Evolutionary conservation across 1,284 basidiomycete species (phyloP), one percentile per base, ranked within the genome.

Genomic region (Irpex sp.): DNA sequence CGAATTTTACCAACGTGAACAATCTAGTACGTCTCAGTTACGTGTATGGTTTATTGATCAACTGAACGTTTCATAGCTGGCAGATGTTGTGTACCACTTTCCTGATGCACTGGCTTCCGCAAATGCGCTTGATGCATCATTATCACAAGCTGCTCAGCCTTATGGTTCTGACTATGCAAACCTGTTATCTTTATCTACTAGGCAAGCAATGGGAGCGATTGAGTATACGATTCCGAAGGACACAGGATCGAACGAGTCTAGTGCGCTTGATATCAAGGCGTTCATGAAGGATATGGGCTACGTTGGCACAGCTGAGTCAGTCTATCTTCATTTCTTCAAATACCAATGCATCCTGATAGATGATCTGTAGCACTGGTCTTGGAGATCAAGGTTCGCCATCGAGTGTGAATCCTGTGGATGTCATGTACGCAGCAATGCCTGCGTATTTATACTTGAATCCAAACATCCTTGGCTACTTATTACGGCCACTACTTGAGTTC

Each of bases 371-470:
- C 26, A 26, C 26, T 26, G 26, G 26, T 26, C 26, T 26, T 26
- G 26, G 26, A 26, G 26, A 26, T 26, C 26, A 26, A 26, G 26
- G 26, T 26, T 26, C 26, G 4, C 26, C 54, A 8, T 13, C 54
- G 21, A 69, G 71, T 6, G 67, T 70, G 5, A 84, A 81, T 63
- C 79, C 83, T 0, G 81, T 84, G 3, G 83, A 85, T 62, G 75
- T 75, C 3, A 71, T 86, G 7, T 84, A 79, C 62, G 76, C 81
- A 1, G 74, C 81, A 0, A 78, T 82, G 56, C 83, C 84, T 0
- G 73, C 78, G 3, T 76, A 80, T 36, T 65, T 85, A 44, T 84
- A 81, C 65, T 65, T 83, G 61, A 82, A 83, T 58, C 69, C 82
- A 0, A 75, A 73, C 8, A 68, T 81, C 44, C 77, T 72, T 5